Conservation (phyloP, 2,329 filamentous ascomycete genomes). For the Colletotrichum sp. region DNA sequence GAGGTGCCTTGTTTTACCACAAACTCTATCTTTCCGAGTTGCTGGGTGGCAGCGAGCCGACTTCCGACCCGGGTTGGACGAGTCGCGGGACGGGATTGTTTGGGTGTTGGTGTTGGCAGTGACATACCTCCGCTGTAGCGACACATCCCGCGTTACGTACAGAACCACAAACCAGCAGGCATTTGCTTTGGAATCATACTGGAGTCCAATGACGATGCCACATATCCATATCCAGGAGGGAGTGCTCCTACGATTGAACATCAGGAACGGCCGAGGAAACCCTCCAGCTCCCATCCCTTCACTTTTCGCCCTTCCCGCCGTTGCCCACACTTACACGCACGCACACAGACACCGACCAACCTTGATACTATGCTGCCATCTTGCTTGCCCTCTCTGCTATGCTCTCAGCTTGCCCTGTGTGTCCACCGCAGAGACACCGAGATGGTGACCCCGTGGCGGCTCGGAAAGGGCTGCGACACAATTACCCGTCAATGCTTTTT, state of each 20-base stretch:
- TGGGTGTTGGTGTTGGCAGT: not conserved
- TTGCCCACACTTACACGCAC: not conserved
- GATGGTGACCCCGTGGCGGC: not conserved
- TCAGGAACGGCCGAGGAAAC: not conserved
- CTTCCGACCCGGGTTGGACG: constrained; percentile 17
- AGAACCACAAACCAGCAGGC: not conserved
- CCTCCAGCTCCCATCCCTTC: constrained; percentile 9
- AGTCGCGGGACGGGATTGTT: constrained; percentile 5
- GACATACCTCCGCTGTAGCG: not conserved
- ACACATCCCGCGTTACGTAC: not conserved
- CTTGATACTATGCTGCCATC: not conserved
- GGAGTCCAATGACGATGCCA: not conserved
- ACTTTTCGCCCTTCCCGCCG: constrained; percentile 2
- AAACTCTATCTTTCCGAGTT: constrained; percentile 20
- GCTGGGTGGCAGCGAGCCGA: constrained; percentile 14
- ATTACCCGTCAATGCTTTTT: not conserved
- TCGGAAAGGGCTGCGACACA: not conserved
- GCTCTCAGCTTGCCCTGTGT: not conserved
- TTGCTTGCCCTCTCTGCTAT: not conserved
- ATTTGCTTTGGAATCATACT: not conserved
- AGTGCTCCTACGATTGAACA: constrained; percentile 1
- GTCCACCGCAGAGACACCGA: not conserved
- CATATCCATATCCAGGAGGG: not conserved
- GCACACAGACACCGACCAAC: not conserved
- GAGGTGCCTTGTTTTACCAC: constrained; percentile 19